Evolutionary conservation across 2,329 filamentous ascomycete species (phyloP).

Genomic region (Colletotrichum tamarilloi): DNA sequence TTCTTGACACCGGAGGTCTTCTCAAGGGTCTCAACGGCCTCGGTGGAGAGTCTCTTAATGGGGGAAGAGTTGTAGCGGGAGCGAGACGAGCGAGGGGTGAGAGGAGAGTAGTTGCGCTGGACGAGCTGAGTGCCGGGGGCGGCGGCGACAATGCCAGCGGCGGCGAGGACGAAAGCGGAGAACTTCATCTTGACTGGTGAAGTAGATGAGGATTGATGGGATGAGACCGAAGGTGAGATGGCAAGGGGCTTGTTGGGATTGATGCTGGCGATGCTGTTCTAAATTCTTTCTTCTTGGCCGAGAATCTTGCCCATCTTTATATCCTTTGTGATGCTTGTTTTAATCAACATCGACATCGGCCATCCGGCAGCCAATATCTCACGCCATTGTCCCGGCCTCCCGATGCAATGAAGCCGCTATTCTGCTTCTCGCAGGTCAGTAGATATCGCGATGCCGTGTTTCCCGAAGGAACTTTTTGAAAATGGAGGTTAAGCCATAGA

Average conservation of each 20-base stretch:
- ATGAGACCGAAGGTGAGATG: background rate
- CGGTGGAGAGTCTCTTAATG: slow-evolving; percentile 31
- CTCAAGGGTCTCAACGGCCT: slow-evolving; percentile 1
- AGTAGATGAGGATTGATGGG: too few species aligned
- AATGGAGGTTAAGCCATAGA: background rate
- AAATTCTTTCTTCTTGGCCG: background rate
- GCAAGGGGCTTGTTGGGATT: slow-evolving; percentile 3
- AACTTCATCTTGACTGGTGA: slow-evolving; percentile 26
- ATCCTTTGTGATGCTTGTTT: background rate
- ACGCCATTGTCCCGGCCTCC: background rate
- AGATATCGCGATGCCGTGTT: slow-evolving; percentile 19
- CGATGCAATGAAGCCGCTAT: slow-evolving; percentile 13
- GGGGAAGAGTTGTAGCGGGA: slow-evolving; percentile 32
- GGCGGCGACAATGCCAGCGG: slow-evolving; percentile 35
- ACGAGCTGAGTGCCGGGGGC: slow-evolving; percentile 25
- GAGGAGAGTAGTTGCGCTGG: slow-evolving; percentile 24
- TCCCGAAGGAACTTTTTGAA: background rate
- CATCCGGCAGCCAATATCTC: background rate
- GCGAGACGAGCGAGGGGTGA: slow-evolving; percentile 2
- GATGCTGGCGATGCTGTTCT: slow-evolving; percentile 13
- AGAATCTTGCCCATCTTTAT: slow-evolving; percentile 1
- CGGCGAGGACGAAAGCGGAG: slow-evolving; percentile 31
- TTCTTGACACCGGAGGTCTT: slow-evolving; percentile 12
- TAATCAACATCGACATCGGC: background rate
- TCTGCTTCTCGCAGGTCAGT: slow-evolving; percentile 22